Base-by-base conservation (phyloP, 2,329 filamentous ascomycete genomes). In the Cladosporium cucumerinum region DNA sequence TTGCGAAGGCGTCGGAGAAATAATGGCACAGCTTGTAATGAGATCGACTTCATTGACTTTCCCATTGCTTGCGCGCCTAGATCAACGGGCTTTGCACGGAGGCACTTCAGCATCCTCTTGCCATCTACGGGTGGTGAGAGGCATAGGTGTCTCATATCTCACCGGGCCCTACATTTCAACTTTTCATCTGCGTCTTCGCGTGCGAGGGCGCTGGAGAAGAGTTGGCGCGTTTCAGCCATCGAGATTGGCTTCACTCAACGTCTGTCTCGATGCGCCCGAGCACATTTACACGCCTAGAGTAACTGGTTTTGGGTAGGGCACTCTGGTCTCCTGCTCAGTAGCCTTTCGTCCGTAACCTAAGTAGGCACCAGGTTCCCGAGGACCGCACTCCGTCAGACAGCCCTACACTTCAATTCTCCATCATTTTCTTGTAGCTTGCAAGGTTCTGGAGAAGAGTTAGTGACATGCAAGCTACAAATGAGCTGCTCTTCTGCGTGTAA, bases 101-200 rank as follows among this genome's bases (percentile, higher is more conserved):
- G 18, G 36, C 16, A 43, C 18, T 43, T 43, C 36, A 10, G 36
- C 36, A 39, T 43, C 36, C 18, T 43, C 36, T 43, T 3, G 18
- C 18, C 49, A 52, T 16, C 25, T 39, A 39, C 28, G 34, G 14
- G 34, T 6, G 14, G 34, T 39, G 34, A 39, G 16, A 18, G 34
- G 34, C 34, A 39, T 39, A 18, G 34, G 34, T 36, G 32, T 39
- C 12, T 30, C 28, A 2, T 30, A 6, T 30, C 10, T 6, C 10
- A 30, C 8, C 7, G 28, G 28, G 28, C 28, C 28, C 28, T 30
- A 30, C 28, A 30, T 30, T 30, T 30, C 28, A 30, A 30, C 28
- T 34, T 57, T 57, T 30, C 55, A 57, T 57, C 55, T 7, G 16
- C 16, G 21, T 43, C 32, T 57, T 57, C 55, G 55, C 55, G 43